Evolutionary conservation across 75 land plant genomes (phyloP), one percentile per base, ranked within the genome.

Genomic region (Gnetum montanum): DNA sequence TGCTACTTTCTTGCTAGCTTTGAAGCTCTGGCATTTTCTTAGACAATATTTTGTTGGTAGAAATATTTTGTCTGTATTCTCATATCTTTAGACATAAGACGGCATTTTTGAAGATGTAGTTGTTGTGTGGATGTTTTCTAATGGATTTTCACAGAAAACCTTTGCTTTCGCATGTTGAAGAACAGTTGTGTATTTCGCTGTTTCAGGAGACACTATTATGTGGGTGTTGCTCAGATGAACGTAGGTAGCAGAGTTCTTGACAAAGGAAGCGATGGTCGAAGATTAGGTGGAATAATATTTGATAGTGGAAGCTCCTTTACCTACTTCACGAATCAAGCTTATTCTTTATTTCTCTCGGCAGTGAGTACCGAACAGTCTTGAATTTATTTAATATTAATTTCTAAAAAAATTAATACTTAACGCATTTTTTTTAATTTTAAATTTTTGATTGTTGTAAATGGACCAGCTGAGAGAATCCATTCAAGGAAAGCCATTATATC

Each of bases 271-370:
- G 4, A 25, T 56, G 26, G 69, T 43, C 46, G 52, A 75, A 38
- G 59, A 64, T 10, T 36, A 40, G 53, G 59, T 60, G 59, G 67
- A 10, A 49, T 24, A 4, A 72, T 84, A 29, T 86, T 91, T 58
- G 97, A 91, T 66, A 91, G 88, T 56, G 97, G 97, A 20, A 83
- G 85, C 69, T 72, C 97, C 28, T 91, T 70, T 63, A 83, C 88
- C 16, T 91, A 86, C 69, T 65, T 91, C 36, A 61, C 46, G 31
- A 37, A 60, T 46, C 61, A 58, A 34, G 67, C 72, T 18, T 91
- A 86, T 60, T 61, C 54, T 47, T 54, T 75, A 36, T 11, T 90
- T 18, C 25, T 83, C 22, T 27, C 68, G 22, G 59, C 52, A 46
- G 96, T 90, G 47, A 80, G 78, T 70, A 16, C 15, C 34, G 11